Conservation (phyloP, 306 rosid genomes). For the Fragaria iinumae region DNA sequence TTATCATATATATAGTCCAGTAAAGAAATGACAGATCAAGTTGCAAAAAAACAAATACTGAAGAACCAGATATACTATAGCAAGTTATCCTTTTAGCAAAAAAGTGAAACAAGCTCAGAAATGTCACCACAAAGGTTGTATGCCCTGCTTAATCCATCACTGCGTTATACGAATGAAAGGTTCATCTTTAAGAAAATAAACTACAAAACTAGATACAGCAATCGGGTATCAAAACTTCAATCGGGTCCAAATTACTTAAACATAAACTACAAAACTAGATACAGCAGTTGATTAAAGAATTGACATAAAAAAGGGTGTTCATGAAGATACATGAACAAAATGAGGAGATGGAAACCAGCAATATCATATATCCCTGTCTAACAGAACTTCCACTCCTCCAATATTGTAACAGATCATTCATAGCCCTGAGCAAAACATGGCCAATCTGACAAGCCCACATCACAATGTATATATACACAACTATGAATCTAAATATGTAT, state of each 20-base stretch:
- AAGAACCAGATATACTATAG: too few relatives aligned
- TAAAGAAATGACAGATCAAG: too few relatives aligned
- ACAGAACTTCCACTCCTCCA: constrained; percentile 41
- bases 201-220: too few relatives aligned
- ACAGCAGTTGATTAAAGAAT: neutral
- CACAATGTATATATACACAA: constrained; percentile 15
- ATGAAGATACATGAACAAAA: neutral
- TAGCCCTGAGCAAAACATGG: constrained; percentile 50
- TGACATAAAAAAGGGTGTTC: neutral
- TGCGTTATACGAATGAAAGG: too few relatives aligned
- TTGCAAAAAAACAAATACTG: too few relatives aligned
- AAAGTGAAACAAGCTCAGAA: too few relatives aligned
- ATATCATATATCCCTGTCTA: neutral
- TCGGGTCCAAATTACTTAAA: neutral
- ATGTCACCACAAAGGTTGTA: too few relatives aligned
- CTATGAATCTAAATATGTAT: constrained; percentile 7
- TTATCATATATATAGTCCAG: too few relatives aligned
- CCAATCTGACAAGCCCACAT: constrained; percentile 61
- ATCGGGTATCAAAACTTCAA: neutral
- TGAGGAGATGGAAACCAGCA: constrained; percentile 4
- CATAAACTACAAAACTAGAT: neutral
- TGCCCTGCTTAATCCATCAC: too few relatives aligned
- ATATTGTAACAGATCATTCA: constrained; percentile 20
- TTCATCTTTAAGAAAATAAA: too few relatives aligned
- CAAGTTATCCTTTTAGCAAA: too few relatives aligned